Conservation (phyloP, 257 asterid genomes). For the Gynochthodes officinalis region DNA sequence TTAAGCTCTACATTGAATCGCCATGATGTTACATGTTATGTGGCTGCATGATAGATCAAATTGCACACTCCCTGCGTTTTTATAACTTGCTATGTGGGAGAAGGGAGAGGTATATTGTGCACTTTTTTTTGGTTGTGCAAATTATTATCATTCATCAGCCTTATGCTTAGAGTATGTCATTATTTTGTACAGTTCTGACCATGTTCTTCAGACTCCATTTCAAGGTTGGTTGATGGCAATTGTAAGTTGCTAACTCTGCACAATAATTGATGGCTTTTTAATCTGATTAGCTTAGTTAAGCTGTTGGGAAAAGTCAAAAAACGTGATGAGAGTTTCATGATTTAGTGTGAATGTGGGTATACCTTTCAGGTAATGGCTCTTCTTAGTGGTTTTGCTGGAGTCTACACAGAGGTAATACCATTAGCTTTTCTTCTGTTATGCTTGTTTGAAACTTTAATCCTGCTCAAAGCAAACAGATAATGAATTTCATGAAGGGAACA, state of each 20-base stretch:
- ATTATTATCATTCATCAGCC: conserved; percentile 14
- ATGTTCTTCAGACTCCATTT: conserved; percentile 83
- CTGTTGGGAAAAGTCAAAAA: not conserved
- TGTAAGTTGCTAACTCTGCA: conserved; percentile 60
- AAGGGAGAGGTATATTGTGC: not conserved
- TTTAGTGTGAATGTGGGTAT: conserved; percentile 10
- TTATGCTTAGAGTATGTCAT: conserved; percentile 28
- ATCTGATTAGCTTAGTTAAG: not conserved
- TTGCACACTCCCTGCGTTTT: not conserved
- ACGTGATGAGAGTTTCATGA: conserved; percentile 15
- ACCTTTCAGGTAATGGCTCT: conserved; percentile 89
- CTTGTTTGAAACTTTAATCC: not conserved
- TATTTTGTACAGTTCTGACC: conserved; percentile 71
- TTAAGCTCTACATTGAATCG: conserved; percentile 15
- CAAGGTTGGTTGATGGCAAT: conserved; percentile 99
- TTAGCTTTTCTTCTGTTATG: not conserved
- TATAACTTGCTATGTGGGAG: not conserved
- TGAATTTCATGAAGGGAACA: not conserved
- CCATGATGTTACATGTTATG: conserved; percentile 10
- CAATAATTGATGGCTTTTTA: not conserved
- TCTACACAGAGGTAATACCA: conserved; percentile 86
- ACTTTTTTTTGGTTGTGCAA: conserved; percentile 7
- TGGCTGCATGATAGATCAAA: not conserved
- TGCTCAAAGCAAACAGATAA: not conserved
- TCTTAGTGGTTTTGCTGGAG: conserved; percentile 99